phyloP scores from a whole-genome alignment of 2,329 filamentous ascomycete genomes.

The Trichoderma sp. region DNA sequence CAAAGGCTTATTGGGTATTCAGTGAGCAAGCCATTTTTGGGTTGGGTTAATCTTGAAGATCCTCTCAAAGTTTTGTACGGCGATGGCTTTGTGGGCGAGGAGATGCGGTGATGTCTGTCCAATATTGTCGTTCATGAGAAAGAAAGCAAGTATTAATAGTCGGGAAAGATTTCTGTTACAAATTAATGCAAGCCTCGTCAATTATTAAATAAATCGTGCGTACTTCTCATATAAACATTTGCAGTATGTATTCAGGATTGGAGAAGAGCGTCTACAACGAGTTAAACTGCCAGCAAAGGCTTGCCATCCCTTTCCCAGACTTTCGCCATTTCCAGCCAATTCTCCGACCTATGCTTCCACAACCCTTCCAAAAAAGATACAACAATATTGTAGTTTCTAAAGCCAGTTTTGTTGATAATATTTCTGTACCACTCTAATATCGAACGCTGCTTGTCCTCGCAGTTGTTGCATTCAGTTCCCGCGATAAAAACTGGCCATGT shows the following conservation, averaged over 20 bases:
- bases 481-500: background rate
- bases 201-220: background rate
- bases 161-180: background rate
- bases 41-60: background rate
- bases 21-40: background rate
- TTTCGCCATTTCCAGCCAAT: background rate
- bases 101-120: background rate
- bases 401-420: background rate
- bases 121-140: background rate
- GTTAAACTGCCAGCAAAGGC: background rate
- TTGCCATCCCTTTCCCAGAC: background rate
- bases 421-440: background rate
- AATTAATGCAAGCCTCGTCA: background rate
- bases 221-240: background rate
- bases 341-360: background rate
- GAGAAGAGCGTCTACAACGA: background rate
- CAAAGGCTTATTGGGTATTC: background rate
- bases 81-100: background rate
- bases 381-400: background rate
- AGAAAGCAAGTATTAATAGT: background rate
- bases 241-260: background rate
- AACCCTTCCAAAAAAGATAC: background rate
- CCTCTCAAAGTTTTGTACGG: background rate
- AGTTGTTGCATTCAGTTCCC: background rate
- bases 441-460: background rate